phyloP scores from a whole-genome alignment of 1,284 basidiomycete species.

The Singerocomus rubriflavus region DNA sequence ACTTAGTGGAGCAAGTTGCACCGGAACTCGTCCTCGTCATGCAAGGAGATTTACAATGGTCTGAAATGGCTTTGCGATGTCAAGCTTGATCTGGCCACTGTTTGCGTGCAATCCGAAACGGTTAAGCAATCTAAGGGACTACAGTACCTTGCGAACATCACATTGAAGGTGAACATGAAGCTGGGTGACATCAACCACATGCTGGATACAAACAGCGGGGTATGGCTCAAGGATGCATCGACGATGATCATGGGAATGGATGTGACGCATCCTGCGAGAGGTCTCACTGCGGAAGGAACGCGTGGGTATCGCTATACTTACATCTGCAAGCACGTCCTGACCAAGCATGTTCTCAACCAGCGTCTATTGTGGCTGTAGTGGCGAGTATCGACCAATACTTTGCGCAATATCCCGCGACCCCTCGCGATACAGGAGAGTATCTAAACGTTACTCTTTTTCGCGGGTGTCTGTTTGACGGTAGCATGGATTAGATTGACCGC shows the following conservation, averaged over 20 bases:
- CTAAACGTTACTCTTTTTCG: background rate
- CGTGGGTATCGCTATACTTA: slow-evolving; percentile 28
- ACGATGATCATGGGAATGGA: slow-evolving; percentile 84
- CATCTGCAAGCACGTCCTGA: background rate
- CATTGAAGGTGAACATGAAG: slow-evolving; percentile 70
- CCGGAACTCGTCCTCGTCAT: slow-evolving; percentile 48
- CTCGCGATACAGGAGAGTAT: slow-evolving; percentile 64
- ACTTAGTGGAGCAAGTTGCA: slow-evolving; percentile 23
- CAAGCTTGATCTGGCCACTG: slow-evolving; percentile 59
- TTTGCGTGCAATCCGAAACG: slow-evolving; percentile 66
- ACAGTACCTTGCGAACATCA: slow-evolving; percentile 33
- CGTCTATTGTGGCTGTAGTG: slow-evolving; percentile 76
- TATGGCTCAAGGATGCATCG: slow-evolving; percentile 50
- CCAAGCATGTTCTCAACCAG: slow-evolving; percentile 6
- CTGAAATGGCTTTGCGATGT: slow-evolving; percentile 70
- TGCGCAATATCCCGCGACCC: slow-evolving; percentile 67
- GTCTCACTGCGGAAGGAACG: slow-evolving; percentile 49
- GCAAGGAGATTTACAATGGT: slow-evolving; percentile 62
- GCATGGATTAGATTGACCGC: slow-evolving; percentile 54
- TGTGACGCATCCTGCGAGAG: slow-evolving; percentile 68
- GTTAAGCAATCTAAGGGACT: slow-evolving; percentile 47
- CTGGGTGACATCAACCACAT: slow-evolving; percentile 72
- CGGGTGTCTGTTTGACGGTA: background rate
- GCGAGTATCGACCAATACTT: slow-evolving; percentile 64
- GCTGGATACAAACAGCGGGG: slow-evolving; percentile 50